phyloP scores from a whole-genome alignment of 2,329 filamentous ascomycete genomes.

The Cladosporium sphaerospermum region DNA sequence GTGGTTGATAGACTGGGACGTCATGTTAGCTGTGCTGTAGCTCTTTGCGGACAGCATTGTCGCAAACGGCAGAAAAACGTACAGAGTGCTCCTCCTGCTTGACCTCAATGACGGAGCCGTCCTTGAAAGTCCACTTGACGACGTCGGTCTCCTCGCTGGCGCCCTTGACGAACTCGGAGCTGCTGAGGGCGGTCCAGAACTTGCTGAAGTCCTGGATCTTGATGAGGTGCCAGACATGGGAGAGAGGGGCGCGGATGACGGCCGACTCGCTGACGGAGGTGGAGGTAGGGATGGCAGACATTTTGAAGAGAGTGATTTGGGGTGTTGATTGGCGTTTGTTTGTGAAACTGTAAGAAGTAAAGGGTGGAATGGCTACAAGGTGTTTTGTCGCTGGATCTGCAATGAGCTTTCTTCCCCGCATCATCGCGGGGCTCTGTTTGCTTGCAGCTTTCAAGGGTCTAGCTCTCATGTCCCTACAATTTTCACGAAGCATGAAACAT shows the following conservation, averaged over 20 bases:
- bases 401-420: constrained; percentile 1
- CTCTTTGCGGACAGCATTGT: background rate
- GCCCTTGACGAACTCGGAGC: constrained; percentile 59
- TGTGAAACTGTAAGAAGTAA: background rate
- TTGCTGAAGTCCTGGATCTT: constrained; percentile 64
- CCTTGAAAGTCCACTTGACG: constrained; percentile 65
- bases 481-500: background rate
- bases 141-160: constrained; percentile 57
- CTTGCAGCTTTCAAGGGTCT: too few species aligned
- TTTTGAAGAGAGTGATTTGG: background rate
- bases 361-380: background rate
- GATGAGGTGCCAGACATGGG: constrained; percentile 66
- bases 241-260: constrained; percentile 62
- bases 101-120: constrained; percentile 61
- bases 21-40: background rate
- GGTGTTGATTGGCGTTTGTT: background rate
- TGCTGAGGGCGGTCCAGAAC: constrained; percentile 60
- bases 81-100: constrained; percentile 73
- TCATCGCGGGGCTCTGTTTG: too few species aligned
- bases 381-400: constrained; percentile 9
- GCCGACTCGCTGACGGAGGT: constrained; percentile 60
- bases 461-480: too few species aligned
- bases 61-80: constrained; percentile 26
- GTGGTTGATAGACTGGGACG: constrained; percentile 59
- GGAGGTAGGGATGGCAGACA: constrained; percentile 52